Evolutionary conservation across 495 filamentous ascomycete genomes (phyloP).

Genomic region (Tuber calosporum): DNA sequence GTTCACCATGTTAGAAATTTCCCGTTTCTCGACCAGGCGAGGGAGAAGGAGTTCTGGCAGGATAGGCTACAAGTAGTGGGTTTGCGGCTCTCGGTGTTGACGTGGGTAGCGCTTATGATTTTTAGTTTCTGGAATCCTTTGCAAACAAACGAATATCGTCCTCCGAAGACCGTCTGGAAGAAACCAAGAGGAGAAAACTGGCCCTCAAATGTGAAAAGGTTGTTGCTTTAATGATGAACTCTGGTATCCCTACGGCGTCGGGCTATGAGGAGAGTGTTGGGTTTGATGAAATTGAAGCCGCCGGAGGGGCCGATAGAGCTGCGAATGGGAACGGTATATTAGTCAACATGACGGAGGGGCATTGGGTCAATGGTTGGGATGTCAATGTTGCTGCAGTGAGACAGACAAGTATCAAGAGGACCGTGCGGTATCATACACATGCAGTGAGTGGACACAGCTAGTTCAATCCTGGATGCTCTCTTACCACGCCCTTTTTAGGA

Average conservation of each 20-base stretch:
- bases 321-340: constrained; percentile 84
- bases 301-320: constrained; percentile 64
- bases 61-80: constrained; percentile 90
- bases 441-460: constrained; percentile 56
- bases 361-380: constrained; percentile 91
- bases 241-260: constrained; percentile 86
- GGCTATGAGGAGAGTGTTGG: constrained; percentile 95
- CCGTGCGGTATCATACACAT: constrained; percentile 83
- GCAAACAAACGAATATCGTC: constrained; percentile 97
- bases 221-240: constrained; percentile 98
- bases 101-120: not conserved
- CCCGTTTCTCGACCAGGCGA: constrained; percentile 89
- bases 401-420: constrained; percentile 70
- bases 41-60: constrained; percentile 99
- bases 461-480: not conserved
- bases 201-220: constrained; percentile 89
- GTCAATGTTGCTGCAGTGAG: constrained; percentile 90
- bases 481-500: constrained; percentile 51
- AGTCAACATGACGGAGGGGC: constrained; percentile 77
- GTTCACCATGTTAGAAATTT: constrained; percentile 97
- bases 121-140: constrained; percentile 89
- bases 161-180: constrained; percentile 88
- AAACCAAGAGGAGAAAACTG: constrained; percentile 89
- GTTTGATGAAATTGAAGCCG: constrained; percentile 89
- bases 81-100: constrained; percentile 25